phyloP scores from a whole-genome alignment of 192 early-diverging fungal genomes.

The Coemansia sp. region DNA sequence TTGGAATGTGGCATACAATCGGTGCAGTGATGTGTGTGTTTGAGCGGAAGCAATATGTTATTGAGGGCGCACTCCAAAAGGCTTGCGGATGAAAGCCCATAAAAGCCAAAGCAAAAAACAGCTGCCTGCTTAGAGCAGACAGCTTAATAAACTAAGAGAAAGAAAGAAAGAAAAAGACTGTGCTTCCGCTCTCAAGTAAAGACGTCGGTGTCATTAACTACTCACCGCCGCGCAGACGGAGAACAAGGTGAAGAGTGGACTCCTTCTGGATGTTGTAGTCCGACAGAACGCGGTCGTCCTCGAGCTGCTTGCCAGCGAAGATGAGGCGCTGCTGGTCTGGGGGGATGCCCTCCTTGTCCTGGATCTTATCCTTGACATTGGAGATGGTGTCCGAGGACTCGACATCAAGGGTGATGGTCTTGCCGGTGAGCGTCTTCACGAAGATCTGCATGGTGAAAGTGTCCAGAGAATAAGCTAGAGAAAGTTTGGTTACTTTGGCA shows the following conservation, averaged over 20 bases:
- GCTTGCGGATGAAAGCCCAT: neutral
- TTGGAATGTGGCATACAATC: neutral
- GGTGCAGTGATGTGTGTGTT: neutral
- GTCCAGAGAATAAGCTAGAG: too few species aligned
- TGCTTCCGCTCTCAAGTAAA: neutral
- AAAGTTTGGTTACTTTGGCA: too few species aligned
- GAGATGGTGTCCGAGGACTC: conserved; percentile 76
- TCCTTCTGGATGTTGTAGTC: conserved; percentile 91
- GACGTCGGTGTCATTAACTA: neutral
- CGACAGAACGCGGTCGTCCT: conserved; percentile 69
- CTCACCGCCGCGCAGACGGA: conserved; percentile 63
- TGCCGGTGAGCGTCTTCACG: conserved; percentile 86
- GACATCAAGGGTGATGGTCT: conserved; percentile 90
- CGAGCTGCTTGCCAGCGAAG: conserved; percentile 82
- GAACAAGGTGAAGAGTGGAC: conserved; percentile 76
- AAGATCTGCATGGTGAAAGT: conserved; percentile 59
- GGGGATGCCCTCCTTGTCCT: conserved; percentile 87
- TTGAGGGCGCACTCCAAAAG: neutral
- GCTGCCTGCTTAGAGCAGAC: too few species aligned
- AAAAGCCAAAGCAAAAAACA: neutral
- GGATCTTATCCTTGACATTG: conserved; percentile 81
- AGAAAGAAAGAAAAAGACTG: too few species aligned
- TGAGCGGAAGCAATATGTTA: neutral
- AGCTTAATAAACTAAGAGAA: neutral
- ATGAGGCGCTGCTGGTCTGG: conserved; percentile 85